Base-by-base conservation (phyloP, 78 protist species). In the Thecamonas trahens region DNA sequence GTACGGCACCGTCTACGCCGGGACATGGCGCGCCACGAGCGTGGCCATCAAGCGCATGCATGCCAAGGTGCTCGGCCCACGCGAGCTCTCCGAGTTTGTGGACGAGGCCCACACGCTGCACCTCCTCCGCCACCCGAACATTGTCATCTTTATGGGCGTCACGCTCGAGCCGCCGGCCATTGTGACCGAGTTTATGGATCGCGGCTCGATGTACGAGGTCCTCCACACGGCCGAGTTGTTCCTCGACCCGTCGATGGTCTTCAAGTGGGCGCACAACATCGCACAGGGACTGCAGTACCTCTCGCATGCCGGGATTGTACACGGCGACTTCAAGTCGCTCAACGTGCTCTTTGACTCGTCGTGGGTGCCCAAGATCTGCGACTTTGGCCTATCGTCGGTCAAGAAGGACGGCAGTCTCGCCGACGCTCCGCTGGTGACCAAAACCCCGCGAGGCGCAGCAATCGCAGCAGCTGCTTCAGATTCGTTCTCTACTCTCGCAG, bases 231-330 rank as follows among this genome's bases (percentile, higher is more conserved):
- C 60, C 29, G 71, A 72, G 26, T 13, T 14, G 38, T n/a, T 55
- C 61, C 28, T n/a, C n/a, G n/a, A n/a, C n/a, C n/a, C n/a, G n/a
- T n/a, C n/a, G n/a, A n/a, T n/a, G n/a, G n/a, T n/a, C n/a, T n/a
- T n/a, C 34, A 76, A 76, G 45, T 22, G 68, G 20, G 74, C 76
- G 5, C 28, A 63, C 49, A 77, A 83, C 63, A 73, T 71, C 3
- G 89, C 89, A n/a, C 72, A 65, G 26, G 89, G 84, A 24, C 53
- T 80, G 77, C 69, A 77, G 32, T 83, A 83, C 18, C 65, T 83
- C 11, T 84, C 77, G 34, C 37, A 62, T 1, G 45, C 72, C 15
- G 44, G 40, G 31, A 68, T 83, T 38, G 61, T 83, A 18, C 88
- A 83, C 58, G 42, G 88, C n/a, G 88, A 83, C 29, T 61, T 83